Evolutionary conservation across 1,284 basidiomycete genomes (phyloP).

Genomic region (Phellopilus nigrolimitatus): DNA sequence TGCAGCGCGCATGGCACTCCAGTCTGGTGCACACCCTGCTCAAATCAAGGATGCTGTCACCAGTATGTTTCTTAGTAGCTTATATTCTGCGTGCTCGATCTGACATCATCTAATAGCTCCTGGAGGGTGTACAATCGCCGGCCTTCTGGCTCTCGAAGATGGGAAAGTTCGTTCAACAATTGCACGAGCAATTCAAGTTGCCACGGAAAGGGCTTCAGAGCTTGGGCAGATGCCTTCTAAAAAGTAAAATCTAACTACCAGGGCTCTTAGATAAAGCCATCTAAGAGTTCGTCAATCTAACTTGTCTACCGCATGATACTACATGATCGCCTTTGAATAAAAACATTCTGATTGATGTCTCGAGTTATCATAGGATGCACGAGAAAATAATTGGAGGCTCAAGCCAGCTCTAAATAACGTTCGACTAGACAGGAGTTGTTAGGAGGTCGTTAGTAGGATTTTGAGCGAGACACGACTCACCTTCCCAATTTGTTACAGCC

Average conservation of each 20-base stretch:
- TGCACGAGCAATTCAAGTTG: constrained; percentile 91
- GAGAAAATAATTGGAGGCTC: constrained; percentile 21
- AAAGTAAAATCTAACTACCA: no score
- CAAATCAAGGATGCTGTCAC: constrained; percentile 98
- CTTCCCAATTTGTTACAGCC: constrained; percentile 93
- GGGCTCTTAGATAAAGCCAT: no score
- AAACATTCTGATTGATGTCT: not conserved
- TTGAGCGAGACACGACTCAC: constrained; percentile 39
- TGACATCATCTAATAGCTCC: constrained; percentile 57
- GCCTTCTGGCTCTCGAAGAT: constrained; percentile 92
- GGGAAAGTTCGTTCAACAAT: constrained; percentile 92
- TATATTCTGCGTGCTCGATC: constrained; percentile 9
- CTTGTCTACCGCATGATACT: no score
- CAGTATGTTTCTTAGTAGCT: no score
- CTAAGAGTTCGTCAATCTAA: no score
- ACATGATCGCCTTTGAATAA: not conserved
- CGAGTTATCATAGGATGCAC: not conserved
- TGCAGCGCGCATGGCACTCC: constrained; percentile 92
- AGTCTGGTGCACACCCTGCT: constrained; percentile 86
- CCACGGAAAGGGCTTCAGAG: constrained; percentile 82
- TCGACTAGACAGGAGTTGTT: constrained; percentile 51
- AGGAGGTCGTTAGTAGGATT: constrained; percentile 7
- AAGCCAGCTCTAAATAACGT: constrained; percentile 80
- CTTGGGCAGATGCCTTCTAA: constrained; percentile 53
- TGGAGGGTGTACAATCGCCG: constrained; percentile 98